phyloP scores from a whole-genome alignment of 306 rosid species.

The Fagus sylvatica region DNA sequence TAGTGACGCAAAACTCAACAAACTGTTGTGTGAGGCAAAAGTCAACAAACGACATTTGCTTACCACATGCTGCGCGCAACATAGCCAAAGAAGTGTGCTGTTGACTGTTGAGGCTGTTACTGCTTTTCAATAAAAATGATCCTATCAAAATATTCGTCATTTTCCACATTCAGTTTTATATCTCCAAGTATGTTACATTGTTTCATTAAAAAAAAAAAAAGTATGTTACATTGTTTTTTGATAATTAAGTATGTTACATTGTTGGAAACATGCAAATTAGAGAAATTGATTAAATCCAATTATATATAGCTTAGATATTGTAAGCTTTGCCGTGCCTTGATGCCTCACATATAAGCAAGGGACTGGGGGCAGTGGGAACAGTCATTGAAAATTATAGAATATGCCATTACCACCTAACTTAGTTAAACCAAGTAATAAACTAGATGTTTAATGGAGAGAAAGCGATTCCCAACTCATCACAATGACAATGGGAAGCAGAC shows the following conservation, averaged over 20 bases:
- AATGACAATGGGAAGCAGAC: conserved; percentile 10
- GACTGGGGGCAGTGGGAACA: neutral
- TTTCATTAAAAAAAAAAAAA: too few relatives aligned
- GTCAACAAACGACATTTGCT: too few relatives aligned
- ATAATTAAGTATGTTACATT: neutral
- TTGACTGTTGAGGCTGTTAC: conserved; percentile 24
- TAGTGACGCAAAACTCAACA: too few relatives aligned
- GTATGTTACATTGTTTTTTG: too few relatives aligned
- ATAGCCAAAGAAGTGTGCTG: conserved; percentile 12
- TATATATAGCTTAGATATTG: neutral
- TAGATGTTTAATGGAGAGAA: conserved; percentile 21
- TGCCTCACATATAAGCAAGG: neutral
- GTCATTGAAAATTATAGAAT: neutral
- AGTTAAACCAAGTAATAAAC: conserved; percentile 23
- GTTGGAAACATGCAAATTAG: neutral
- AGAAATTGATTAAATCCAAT: neutral
- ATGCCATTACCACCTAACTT: conserved; percentile 1
- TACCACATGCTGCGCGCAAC: conserved; percentile 6
- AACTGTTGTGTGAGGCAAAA: too few relatives aligned
- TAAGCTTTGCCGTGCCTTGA: neutral
- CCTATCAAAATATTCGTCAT: neutral
- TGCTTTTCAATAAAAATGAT: neutral
- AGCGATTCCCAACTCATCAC: conserved; percentile 14
- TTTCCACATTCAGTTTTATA: neutral
- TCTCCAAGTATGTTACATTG: neutral